A percentile compares a stretch with the other conserved stretches of the same genome.
phyloP scores from a whole-genome alignment of 2,329 filamentous ascomycete genomes.

The Alternaria incomplexa region DNA sequence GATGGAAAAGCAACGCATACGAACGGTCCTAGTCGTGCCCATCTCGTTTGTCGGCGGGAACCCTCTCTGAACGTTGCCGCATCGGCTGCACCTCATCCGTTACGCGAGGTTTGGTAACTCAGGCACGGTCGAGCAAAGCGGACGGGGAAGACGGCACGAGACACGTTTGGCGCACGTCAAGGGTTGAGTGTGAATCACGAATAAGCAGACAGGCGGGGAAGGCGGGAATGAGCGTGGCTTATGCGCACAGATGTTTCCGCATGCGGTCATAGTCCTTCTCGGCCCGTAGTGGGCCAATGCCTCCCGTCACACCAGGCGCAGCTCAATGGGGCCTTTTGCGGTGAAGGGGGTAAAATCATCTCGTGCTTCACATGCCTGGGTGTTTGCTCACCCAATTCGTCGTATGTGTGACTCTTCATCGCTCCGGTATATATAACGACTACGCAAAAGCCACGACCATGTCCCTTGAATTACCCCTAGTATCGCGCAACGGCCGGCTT shows the following conservation, averaged over 20 bases:
- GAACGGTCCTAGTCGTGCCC: not conserved
- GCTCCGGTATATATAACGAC: conserved; percentile 28
- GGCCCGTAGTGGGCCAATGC: conserved; percentile 36
- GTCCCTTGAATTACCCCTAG: conserved; percentile 25
- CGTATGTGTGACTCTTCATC: conserved; percentile 27
- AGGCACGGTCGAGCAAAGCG: conserved; percentile 28
- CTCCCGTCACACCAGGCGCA: conserved; percentile 35
- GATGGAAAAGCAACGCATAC: conserved; percentile 6
- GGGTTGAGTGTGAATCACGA: conserved; percentile 16
- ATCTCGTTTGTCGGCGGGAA: conserved; percentile 20
- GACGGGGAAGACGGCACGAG: conserved; percentile 40
- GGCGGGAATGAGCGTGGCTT: conserved; percentile 15
- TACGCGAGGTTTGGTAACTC: conserved; percentile 23
- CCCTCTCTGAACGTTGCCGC: conserved; percentile 28
- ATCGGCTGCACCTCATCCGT: conserved; percentile 27
- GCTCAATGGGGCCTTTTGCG: conserved; percentile 31
- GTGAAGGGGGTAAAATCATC: conserved; percentile 38
- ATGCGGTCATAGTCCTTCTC: conserved; percentile 17
- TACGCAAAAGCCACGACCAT: conserved; percentile 23
- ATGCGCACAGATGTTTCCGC: conserved; percentile 19
- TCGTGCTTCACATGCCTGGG: conserved; percentile 27
- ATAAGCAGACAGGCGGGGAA: conserved; percentile 33
- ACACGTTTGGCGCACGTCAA: conserved; percentile 23
- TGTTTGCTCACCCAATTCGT: conserved; percentile 32
- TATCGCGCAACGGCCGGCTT: conserved; percentile 23